Percentiles rank a stretch among this genome's conserved stretches.
Evolutionary conservation across 495 filamentous ascomycete genomes (phyloP).

Genomic region (Aspergillus taichungensis): DNA sequence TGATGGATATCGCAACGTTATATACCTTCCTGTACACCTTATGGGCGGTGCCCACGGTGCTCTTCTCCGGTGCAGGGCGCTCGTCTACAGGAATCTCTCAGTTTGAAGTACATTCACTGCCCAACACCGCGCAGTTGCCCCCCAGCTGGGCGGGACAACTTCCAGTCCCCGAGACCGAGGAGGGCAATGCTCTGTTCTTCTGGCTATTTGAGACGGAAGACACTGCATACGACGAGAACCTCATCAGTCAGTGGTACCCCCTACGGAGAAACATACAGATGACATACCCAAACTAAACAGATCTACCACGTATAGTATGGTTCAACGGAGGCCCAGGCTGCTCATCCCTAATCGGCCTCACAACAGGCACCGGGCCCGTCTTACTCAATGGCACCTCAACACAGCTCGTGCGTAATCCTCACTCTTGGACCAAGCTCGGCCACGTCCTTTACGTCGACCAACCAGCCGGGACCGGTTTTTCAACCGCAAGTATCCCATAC

Average conservation of each 20-base stretch:
- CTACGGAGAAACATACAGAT: not conserved
- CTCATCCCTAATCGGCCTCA: constrained; percentile 56
- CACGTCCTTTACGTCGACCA: constrained; percentile 38
- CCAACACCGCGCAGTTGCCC: constrained; percentile 20
- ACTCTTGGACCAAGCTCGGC: constrained; percentile 33
- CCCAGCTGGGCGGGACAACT: constrained; percentile 36
- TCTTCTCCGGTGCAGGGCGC: constrained; percentile 1
- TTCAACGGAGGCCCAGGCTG: constrained; percentile 64
- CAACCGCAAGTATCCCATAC: constrained; percentile 23
- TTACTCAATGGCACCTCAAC: constrained; percentile 22
- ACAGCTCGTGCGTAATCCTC: constrained; percentile 17
- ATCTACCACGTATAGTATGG: constrained; percentile 38
- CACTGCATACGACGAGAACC: constrained; percentile 20
- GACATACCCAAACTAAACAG: not conserved
- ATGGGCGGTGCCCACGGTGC: constrained; percentile 6
- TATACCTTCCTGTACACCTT: constrained; percentile 15
- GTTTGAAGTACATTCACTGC: constrained; percentile 24
- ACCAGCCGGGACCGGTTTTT: constrained; percentile 32
- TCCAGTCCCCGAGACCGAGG: constrained; percentile 19
- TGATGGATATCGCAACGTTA: constrained; percentile 15
- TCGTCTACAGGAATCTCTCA: constrained; percentile 8
- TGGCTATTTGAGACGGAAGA: constrained; percentile 33
- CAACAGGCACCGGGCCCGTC: constrained; percentile 21
- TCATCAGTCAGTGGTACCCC: constrained; percentile 23
- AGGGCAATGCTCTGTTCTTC: constrained; percentile 33